Evolutionary conservation across 768 basidiomycete genomes (phyloP), one percentile per base, ranked within the genome.

Genomic region (Hygrophoropsis aurantiaca): DNA sequence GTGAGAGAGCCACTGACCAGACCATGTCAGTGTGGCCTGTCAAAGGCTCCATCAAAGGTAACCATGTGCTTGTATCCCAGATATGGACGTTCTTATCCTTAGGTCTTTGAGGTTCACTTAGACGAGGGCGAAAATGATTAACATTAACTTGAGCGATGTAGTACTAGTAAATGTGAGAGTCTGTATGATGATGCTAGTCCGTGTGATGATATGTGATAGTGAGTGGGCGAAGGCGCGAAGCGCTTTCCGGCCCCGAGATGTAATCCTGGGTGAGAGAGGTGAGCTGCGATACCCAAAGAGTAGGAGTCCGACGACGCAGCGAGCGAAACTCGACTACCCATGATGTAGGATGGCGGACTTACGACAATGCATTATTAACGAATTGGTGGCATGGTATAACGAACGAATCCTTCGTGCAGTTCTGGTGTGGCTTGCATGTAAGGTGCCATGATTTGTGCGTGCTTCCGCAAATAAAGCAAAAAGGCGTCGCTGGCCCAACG

Each of bases 401-500:
- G 38, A 2, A 49, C 5, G 35, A 52, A 52, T 1, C 23, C 11
- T 5, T 30, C 32, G 21, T 52, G 50, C 3, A 61, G 15, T 1
- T 36, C 24, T 1, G 61, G 61, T 15, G 37, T 16, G 2, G 39
- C 55, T 24, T 67, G 62, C n/a, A 69, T 56, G 55, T 65, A 67
- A 0, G 61, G 62, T 0, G 60, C 65, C 25, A 68, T 51, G 35
- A 68, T 60, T n/a, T 56, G 46, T 0, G 59, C 54, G 40, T 69
- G 64, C 11, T 59, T 44, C 3, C 54, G 44, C 1, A 68, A 58
- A 45, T 70, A 70, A 0, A 54, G 2, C 0, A 51, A 20, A 45
- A 68, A 73, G 2, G 65, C 58, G 7, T 73, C 59, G 35, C 69
- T 66, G 0, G 52, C 47, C 74, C 72, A 75, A 0, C 62, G 39